These are phyloP conservation scores for Pseudogymnoascus sp. DNA, from an alignment of 2,329 filamentous ascomycete species.

Conservation along the genomic window DNA sequence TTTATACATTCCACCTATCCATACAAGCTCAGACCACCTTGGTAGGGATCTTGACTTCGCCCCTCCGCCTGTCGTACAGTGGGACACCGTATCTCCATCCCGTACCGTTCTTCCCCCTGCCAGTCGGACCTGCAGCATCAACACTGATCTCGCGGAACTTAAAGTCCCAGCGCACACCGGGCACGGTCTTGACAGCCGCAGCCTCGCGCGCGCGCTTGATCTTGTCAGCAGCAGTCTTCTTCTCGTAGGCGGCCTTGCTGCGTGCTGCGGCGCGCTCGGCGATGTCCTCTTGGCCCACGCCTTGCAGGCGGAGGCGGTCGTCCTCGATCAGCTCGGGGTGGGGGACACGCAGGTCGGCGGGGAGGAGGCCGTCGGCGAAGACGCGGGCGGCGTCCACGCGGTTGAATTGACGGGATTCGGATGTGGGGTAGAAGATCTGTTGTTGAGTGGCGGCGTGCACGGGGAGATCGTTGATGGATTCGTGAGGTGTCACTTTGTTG, in stretches of 20 bases:
- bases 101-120: slow-evolving; percentile 43
- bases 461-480: slow-evolving; percentile 55
- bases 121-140: slow-evolving; percentile 48
- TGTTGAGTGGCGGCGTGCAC: slow-evolving; percentile 55
- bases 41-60: slow-evolving; percentile 61
- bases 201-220: slow-evolving; percentile 30
- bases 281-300: slow-evolving; percentile 27
- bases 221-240: slow-evolving; percentile 17
- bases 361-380: slow-evolving; percentile 53
- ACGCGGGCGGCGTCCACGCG: slow-evolving; percentile 59
- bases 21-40: slow-evolving; percentile 36
- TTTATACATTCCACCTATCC: not conserved
- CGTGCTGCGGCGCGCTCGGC: slow-evolving; percentile 24
- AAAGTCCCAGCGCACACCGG: slow-evolving; percentile 51
- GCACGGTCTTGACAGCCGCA: slow-evolving; percentile 39
- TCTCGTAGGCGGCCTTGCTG: slow-evolving; percentile 30
- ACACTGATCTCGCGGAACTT: slow-evolving; percentile 53
- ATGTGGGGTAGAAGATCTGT: slow-evolving; percentile 58
- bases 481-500: slow-evolving; percentile 33
- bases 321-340: slow-evolving; percentile 53
- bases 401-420: slow-evolving; percentile 57
- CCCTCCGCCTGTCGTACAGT: slow-evolving; percentile 54
- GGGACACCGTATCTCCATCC: slow-evolving; percentile 61
- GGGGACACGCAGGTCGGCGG: slow-evolving; percentile 54
- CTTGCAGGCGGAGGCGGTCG: slow-evolving; percentile 32